These are phyloP conservation scores for Hanseniaspora guilliermondii DNA, from an alignment of 805 yeast genomes.

Conservation along the genomic window DNA sequence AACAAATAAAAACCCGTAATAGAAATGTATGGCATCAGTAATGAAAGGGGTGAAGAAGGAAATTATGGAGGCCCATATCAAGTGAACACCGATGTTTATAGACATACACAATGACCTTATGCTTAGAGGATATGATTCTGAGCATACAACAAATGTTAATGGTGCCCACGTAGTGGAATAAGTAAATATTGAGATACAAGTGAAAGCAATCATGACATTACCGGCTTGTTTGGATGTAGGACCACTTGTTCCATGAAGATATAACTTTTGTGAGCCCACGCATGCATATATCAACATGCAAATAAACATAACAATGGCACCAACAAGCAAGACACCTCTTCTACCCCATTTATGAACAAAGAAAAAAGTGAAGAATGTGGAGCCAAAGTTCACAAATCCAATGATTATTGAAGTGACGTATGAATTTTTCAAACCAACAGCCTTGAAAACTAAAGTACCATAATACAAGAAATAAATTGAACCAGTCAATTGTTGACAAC, in stretches of 20 bases:
- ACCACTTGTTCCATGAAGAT: conserved; percentile 32
- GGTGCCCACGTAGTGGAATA: conserved; percentile 73
- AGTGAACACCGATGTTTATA: conserved; percentile 50
- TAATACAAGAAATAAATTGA: conserved; percentile 56
- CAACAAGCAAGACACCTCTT: conserved; percentile 36
- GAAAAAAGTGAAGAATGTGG: conserved; percentile 41
- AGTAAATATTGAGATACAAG: conserved; percentile 58
- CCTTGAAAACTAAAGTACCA: conserved; percentile 49
- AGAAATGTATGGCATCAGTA: conserved; percentile 49
- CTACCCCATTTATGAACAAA: conserved; percentile 46
- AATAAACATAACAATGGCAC: conserved; percentile 37
- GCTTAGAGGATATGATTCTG: conserved; percentile 62
- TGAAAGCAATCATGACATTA: conserved; percentile 55
- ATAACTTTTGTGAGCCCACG: conserved; percentile 42
- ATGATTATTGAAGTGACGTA: conserved; percentile 47
- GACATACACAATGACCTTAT: conserved; percentile 46
- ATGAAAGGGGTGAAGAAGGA: conserved; percentile 63
- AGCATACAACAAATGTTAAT: conserved; percentile 47
- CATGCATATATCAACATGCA: conserved; percentile 42
- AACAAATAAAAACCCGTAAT: conserved; percentile 49
- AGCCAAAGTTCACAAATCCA: conserved; percentile 48
- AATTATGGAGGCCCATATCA: conserved; percentile 56
- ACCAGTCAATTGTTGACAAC: conserved; percentile 58
- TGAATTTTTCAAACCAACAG: conserved; percentile 49
- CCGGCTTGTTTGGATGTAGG: conserved; percentile 41